These are phyloP conservation scores for Macrophomina tecta DNA, from an alignment of 2,329 filamentous ascomycete species.

Conservation along the genomic window DNA sequence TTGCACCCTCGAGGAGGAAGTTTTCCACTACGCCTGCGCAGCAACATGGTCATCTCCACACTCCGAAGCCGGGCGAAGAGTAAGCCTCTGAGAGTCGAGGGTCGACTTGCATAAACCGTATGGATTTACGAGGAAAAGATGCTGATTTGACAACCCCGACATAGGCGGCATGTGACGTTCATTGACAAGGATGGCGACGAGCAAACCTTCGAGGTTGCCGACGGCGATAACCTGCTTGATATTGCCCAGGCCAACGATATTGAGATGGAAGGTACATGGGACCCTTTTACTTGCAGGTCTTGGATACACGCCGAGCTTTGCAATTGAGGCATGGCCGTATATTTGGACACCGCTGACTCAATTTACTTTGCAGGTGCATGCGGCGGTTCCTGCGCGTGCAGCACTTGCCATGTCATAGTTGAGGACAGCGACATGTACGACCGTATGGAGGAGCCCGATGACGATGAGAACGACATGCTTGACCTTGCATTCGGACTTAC, in stretches of 20 bases:
- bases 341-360: slow-evolving; percentile 7
- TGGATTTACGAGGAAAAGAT: background rate
- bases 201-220: slow-evolving; percentile 77
- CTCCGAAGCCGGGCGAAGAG: slow-evolving; percentile 92
- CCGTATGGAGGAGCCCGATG: slow-evolving; percentile 76
- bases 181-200: slow-evolving; percentile 85
- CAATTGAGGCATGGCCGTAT: background rate
- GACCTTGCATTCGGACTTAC: slow-evolving; percentile 89
- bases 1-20: slow-evolving; percentile 43
- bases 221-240: slow-evolving; percentile 92
- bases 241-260: slow-evolving; percentile 94
- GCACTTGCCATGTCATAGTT: slow-evolving; percentile 90
- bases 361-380: slow-evolving; percentile 70
- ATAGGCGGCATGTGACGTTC: slow-evolving; percentile 85
- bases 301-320: background rate
- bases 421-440: slow-evolving; percentile 75
- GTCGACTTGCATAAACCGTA: background rate
- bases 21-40: slow-evolving; percentile 70
- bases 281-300: background rate
- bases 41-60: slow-evolving; percentile 78
- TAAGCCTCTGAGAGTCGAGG: slow-evolving; percentile 53
- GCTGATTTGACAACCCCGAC: background rate
- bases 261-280: slow-evolving; percentile 79
- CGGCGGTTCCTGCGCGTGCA: slow-evolving; percentile 91
- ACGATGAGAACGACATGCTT: slow-evolving; percentile 88